Conservation (phyloP, 257 asterid genomes). For the Solanum boliviense region DNA sequence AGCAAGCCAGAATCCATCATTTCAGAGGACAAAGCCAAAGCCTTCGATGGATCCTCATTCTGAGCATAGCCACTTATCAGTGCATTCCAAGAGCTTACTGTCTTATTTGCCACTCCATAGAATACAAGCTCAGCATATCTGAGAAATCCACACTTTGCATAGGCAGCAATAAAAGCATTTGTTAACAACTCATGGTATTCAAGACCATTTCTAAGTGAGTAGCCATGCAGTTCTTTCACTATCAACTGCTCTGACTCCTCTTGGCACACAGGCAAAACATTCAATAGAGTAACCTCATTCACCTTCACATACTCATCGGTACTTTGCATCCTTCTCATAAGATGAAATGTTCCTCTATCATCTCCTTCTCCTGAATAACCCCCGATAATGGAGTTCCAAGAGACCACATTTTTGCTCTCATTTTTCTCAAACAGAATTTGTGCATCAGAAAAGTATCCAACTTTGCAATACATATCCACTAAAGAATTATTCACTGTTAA, state of each 20-base stretch:
- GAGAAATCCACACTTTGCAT: conserved; percentile 17
- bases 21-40: not conserved
- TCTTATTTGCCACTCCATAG: conserved; percentile 1
- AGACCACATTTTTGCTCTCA: conserved; percentile 11
- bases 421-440: conserved; percentile 3
- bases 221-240: conserved; percentile 24
- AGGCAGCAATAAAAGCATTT: conserved; percentile 18
- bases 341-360: conserved; percentile 11
- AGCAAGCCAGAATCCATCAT: conserved; percentile 14
- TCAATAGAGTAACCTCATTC: conserved; percentile 19
- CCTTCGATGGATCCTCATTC: conserved; percentile 4
- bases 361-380: conserved; percentile 17
- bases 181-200: conserved; percentile 1
- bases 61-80: conserved; percentile 13
- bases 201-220: conserved; percentile 12
- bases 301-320: not conserved
- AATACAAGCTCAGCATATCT: conserved; percentile 13
- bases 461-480: conserved; percentile 22
- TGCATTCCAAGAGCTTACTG: conserved; percentile 24
- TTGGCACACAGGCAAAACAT: conserved; percentile 9
- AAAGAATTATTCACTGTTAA: conserved; percentile 17
- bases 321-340: conserved; percentile 13
- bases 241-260: conserved; percentile 10
- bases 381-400: conserved; percentile 30
- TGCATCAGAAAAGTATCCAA: conserved; percentile 19